Evolutionary conservation across 257 asterid genomes (phyloP), one percentile per base, ranked within the genome.

Genomic region (Penstemon eatonii): DNA sequence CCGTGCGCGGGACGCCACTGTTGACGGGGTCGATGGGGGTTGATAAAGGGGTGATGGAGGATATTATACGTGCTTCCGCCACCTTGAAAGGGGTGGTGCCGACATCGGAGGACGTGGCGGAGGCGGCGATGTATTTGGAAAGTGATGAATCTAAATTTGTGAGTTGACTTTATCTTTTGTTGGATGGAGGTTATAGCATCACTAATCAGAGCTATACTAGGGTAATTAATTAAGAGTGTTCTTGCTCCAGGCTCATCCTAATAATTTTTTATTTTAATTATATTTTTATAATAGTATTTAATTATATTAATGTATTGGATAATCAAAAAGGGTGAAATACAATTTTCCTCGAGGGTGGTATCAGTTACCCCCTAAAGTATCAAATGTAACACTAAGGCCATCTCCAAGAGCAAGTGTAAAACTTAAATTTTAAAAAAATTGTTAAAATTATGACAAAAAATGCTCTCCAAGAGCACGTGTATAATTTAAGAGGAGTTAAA

Each of bases 121-220:
- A 83, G 74, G 96, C 95, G 56, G 96, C 96, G 3, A 45, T 89
- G 72, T 91, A 55, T 60, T 59, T 91, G 69, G 83, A 78, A 5
- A 77, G 95, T 56, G 93, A 91, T 11, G 96, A 80, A 3, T 33
- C 95, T 0, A 86, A 70, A 81, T 85, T 80, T 59, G 86, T 91
- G 0, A 91, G 96, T 42, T 95, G 97, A 0, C 0, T 85, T 68
- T 86, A 91, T 76, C 87, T 88, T 4, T 53, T 84, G 66, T 79
- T 91, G 41, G 97, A 91, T 45, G 97, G 97, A 4, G 97, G 97
- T 6, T 91, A 83, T 63, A 86, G 88, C 69, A 78, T 80, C 12
- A 82, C 89, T 7, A 91, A 90, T 65, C 88, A 72, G 80, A 60
- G 87, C 60, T 87, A 86, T 25, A 80, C 15, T 8, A 73, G 78